Evolutionary conservation across 768 basidiomycete genomes (phyloP), one percentile per base, ranked within the genome.

Genomic region (Psilocybe sp.): DNA sequence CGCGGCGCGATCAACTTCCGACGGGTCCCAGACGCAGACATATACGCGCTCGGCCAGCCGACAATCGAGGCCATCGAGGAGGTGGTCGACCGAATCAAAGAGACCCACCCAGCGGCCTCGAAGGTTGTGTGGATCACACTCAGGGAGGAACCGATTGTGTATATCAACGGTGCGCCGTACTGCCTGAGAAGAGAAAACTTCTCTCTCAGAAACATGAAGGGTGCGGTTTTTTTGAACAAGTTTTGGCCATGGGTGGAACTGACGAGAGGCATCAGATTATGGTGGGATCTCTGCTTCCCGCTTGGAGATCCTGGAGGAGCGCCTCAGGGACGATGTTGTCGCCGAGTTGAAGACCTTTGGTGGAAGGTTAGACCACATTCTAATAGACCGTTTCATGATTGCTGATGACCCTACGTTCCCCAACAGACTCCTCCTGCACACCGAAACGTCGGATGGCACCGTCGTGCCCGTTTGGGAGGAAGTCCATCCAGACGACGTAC

Each of bases 1-100:
- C 85, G 92, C 2, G 97, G 97, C n/a, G 93, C 91, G 1, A 89
- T 91, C 68, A 97, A 97, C 61, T 98, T 97, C 75, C 82, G 97
- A 46, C 86, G 86, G 49, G 81, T 97, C 35, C 83, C 86, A 0
- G 77, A 76, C 5, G 87, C 87, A 16, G 83, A 85, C 40, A 87
- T 98, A 31, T 99, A 92, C 55, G 94, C 93, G 0, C 82, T 97
- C 23, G 94, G 93, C 0, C 97, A 98, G 64, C 97, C 97, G 1
- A 92, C 91, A 0, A 69, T 85, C 43, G 89, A 89, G 49, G 96
- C 93, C 2, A 85, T 99, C 36, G 80, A 87, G 39, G 82, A 85
- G 49, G 92, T 96, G 3, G 79, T 94, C 11, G 64, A 69, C 4
- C 72, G 80, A 16, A 78, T 96, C 49, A 83, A 80, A 50, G 64